phyloP scores from a whole-genome alignment of 805 yeast genomes.

The Priceomyces melissophilus region DNA sequence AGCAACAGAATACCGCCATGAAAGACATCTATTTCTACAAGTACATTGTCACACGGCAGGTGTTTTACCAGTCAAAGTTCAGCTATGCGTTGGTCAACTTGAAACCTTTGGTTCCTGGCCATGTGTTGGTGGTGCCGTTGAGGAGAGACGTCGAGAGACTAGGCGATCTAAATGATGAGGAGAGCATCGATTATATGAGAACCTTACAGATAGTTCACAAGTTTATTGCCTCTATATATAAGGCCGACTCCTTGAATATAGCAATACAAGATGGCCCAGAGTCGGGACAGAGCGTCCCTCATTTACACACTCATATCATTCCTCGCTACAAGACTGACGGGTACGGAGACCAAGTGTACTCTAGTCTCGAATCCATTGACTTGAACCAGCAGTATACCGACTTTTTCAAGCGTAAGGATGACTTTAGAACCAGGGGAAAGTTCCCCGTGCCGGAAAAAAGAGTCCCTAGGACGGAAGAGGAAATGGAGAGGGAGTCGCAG shows the following conservation, averaged over 20 bases:
- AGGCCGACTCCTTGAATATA: constrained; percentile 81
- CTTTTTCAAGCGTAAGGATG: constrained; percentile 24
- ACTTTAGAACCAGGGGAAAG: constrained; percentile 23
- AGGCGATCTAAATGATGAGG: constrained; percentile 67
- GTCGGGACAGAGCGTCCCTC: constrained; percentile 96
- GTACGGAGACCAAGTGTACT: constrained; percentile 70
- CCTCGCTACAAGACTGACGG: constrained; percentile 69
- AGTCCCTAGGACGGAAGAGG: constrained; percentile 52
- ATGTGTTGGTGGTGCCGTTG: constrained; percentile 83
- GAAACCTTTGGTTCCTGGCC: constrained; percentile 93
- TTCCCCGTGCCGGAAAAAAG: constrained; percentile 49
- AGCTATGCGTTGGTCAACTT: constrained; percentile 87
- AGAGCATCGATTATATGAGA: constrained; percentile 70
- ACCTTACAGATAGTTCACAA: constrained; percentile 69
- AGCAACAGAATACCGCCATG: too few relatives aligned
- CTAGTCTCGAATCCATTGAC: constrained; percentile 54
- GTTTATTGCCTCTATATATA: constrained; percentile 62
- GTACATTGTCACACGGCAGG: constrained; percentile 56
- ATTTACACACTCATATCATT: constrained; percentile 88
- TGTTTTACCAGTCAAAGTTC: constrained; percentile 54
- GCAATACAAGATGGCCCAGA: constrained; percentile 96
- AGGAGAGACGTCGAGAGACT: constrained; percentile 59
- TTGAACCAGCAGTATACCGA: constrained; percentile 34
- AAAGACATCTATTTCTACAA: constrained; percentile 45
- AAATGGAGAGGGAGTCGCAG: constrained; percentile 69